phyloP scores from a whole-genome alignment of 768 basidiomycete genomes.

The Leccinum ochraceum region DNA sequence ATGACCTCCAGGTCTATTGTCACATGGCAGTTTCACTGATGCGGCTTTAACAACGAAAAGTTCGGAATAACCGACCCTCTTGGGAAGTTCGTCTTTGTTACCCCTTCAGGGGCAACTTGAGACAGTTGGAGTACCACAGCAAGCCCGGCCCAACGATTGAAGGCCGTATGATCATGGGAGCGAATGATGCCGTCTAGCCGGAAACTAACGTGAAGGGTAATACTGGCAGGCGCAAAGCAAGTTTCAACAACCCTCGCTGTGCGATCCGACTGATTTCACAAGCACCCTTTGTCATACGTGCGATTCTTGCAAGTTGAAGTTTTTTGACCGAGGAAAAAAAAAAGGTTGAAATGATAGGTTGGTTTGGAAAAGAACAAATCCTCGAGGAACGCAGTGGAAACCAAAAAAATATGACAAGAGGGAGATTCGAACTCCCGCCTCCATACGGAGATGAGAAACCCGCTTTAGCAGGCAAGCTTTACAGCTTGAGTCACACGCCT shows the following conservation, averaged over 20 bases:
- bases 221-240: constrained; percentile 1
- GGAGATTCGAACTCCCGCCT: constrained; percentile 38
- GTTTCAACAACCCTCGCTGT: background rate
- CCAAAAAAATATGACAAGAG: constrained; percentile 29
- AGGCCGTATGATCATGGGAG: constrained; percentile 39
- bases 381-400: background rate
- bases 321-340: background rate
- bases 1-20: constrained; percentile 10
- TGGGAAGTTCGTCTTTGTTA: constrained; percentile 32
- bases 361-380: background rate
- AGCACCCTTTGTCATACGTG: background rate
- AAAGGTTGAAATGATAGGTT: background rate
- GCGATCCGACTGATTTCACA: background rate
- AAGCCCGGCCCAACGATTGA: constrained; percentile 14
- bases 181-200: constrained; percentile 36
- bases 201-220: constrained; percentile 26
- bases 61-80: constrained; percentile 20
- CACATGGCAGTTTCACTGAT: background rate
- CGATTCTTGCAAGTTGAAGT: background rate
- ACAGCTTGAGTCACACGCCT: constrained; percentile 63
- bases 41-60: constrained; percentile 6
- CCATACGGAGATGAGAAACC: constrained; percentile 35
- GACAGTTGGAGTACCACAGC: constrained; percentile 28
- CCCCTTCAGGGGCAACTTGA: constrained; percentile 16
- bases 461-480: constrained; percentile 29